Evolutionary conservation across 768 basidiomycete genomes (phyloP).

Genomic region (Boletus barrowsii): DNA sequence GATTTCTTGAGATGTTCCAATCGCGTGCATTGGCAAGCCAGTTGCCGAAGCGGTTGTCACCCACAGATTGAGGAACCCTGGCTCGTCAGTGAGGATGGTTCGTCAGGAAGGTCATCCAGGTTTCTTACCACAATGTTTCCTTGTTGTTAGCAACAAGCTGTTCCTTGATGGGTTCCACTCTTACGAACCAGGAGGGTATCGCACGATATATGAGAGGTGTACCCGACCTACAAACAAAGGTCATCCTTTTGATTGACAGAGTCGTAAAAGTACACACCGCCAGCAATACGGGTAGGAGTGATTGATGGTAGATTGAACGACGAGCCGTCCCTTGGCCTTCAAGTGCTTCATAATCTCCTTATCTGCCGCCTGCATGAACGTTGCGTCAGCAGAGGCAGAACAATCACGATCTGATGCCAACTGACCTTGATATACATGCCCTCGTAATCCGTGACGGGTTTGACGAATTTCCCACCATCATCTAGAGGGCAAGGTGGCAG

Average conservation of each 20-base stretch:
- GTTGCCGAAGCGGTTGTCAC: conserved; percentile 91
- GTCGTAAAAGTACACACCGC: conserved; percentile 50
- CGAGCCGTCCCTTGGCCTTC: conserved; percentile 81
- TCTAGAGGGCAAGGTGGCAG: conserved; percentile 97
- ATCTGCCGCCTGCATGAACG: conserved; percentile 71
- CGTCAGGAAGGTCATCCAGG: neutral
- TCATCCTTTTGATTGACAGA: neutral
- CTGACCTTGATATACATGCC: conserved; percentile 87
- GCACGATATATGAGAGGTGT: conserved; percentile 96
- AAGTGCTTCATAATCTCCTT: conserved; percentile 89
- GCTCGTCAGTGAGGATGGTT: conserved; percentile 1
- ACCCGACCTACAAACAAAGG: conserved; percentile 58
- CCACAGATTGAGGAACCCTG: conserved; percentile 90
- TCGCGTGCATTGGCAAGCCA: conserved; percentile 99
- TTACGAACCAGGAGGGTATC: conserved; percentile 94
- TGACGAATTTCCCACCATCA: conserved; percentile 83
- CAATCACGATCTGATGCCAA: neutral
- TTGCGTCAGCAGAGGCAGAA: neutral
- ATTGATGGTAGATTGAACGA: conserved; percentile 81
- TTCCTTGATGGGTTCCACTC: conserved; percentile 80
- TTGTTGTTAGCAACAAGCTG: conserved; percentile 88
- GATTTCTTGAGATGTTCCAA: conserved; percentile 98
- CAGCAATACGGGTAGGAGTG: conserved; percentile 98
- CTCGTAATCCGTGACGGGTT: conserved; percentile 84
- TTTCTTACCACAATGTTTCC: conserved; percentile 76